Evolutionary conservation across 176 grass and related monocot genomes (phyloP).

Genomic region (Musa troglodytarum): DNA sequence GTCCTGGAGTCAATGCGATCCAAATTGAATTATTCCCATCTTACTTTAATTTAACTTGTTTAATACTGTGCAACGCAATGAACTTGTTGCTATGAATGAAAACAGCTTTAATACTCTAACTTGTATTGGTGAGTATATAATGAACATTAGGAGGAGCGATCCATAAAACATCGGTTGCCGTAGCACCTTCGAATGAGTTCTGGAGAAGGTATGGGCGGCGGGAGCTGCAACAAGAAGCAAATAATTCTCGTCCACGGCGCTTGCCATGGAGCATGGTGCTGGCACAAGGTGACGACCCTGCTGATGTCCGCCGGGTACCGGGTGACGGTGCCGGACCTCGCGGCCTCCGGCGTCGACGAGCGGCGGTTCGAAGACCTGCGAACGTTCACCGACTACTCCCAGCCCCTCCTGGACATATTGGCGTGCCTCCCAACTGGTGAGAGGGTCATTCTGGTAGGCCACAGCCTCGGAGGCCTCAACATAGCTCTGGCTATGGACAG

Average conservation of each 20-base stretch:
- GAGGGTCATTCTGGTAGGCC: too few species aligned
- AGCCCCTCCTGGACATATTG: conserved; percentile 53
- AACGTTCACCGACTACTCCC: conserved; percentile 57
- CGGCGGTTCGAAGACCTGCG: conserved; percentile 38
- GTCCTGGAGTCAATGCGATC: too few species aligned
- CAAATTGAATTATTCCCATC: too few species aligned
- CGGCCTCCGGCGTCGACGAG: conserved; percentile 56
- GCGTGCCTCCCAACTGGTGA: conserved; percentile 1
- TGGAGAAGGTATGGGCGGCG: not conserved
- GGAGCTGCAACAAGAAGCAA: conserved; percentile 9
- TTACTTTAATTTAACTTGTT: too few species aligned
- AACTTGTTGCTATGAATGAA: too few species aligned
- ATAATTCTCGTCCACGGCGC: conserved; percentile 72
- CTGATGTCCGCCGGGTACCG: conserved; percentile 48
- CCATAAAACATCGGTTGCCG: too few species aligned
- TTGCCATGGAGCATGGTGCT: conserved; percentile 61
- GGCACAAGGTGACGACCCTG: conserved; percentile 54
- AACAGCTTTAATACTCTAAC: too few species aligned
- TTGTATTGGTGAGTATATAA: too few species aligned
- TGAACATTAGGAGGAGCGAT: too few species aligned
- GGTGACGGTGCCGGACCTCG: conserved; percentile 60
- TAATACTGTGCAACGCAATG: too few species aligned
- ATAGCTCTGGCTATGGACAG: conserved; percentile 41
- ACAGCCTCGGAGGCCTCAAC: too few species aligned
- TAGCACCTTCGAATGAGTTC: too few species aligned